phyloP scores from a whole-genome alignment of 805 yeast species.

The Yamadazyma nakazawae region DNA sequence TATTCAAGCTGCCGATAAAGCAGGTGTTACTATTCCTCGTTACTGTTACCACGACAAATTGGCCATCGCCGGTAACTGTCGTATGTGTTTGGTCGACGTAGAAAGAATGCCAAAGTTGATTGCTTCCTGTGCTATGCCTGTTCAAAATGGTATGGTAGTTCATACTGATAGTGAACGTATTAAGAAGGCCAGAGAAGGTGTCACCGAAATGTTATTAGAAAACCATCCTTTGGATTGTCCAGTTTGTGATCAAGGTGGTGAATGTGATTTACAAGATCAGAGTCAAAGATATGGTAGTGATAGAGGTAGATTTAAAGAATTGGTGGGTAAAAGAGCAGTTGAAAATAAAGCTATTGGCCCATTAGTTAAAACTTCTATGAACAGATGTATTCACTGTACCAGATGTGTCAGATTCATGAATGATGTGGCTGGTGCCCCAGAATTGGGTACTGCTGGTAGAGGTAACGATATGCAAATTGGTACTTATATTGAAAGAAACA shows the following conservation, averaged over 20 bases:
- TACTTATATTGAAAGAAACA: slow-evolving; percentile 79
- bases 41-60: slow-evolving; percentile 90
- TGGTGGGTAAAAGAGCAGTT: slow-evolving; percentile 82
- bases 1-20: slow-evolving; percentile 88
- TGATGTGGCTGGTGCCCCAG: slow-evolving; percentile 91
- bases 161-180: slow-evolving; percentile 76
- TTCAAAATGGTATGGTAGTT: slow-evolving; percentile 85
- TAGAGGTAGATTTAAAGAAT: slow-evolving; percentile 80
- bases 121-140: slow-evolving; percentile 91
- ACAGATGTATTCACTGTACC: slow-evolving; percentile 89
- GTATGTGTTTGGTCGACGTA: slow-evolving; percentile 89
- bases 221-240: slow-evolving; percentile 94
- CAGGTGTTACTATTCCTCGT: slow-evolving; percentile 84
- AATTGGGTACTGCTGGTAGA: slow-evolving; percentile 83
- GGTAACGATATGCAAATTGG: slow-evolving; percentile 93
- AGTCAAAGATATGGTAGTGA: slow-evolving; percentile 78
- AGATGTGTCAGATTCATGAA: slow-evolving; percentile 87
- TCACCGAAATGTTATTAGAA: slow-evolving; percentile 81
- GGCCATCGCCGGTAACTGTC: slow-evolving; percentile 88
- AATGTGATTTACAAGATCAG: slow-evolving; percentile 90
- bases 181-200: slow-evolving; percentile 82
- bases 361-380: slow-evolving; percentile 84
- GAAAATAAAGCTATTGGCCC: slow-evolving; percentile 92
- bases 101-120: slow-evolving; percentile 87
- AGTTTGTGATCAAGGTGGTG: slow-evolving; percentile 92